Evolutionary conservation across 2,329 filamentous ascomycete genomes (phyloP), one percentile per base, ranked within the genome.

Genomic region (Beauveria varroae): DNA sequence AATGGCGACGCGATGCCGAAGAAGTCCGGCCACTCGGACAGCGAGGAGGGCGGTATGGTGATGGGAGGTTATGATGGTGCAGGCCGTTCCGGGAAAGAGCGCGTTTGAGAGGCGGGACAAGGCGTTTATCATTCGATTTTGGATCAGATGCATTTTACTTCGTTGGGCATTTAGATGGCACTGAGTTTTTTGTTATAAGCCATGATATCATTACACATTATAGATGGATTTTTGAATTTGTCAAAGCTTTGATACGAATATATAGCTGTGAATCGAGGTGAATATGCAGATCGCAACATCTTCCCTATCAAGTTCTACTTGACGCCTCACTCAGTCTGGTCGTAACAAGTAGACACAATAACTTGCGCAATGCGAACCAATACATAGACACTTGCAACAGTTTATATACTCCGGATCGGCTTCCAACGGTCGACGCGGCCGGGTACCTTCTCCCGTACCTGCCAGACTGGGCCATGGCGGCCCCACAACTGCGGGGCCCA

Each of bases 11-110:
- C 62, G 64, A 37, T 22, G 63, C 4, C 53, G 54, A n/a, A n/a
- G 62, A 22, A 64, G 54, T 26, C 66, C 62, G 24, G 14, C 50
- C 24, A 40, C 26, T 63, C 61, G 26, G 60, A 64, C n/a, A 67
- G 71, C 61, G 64, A 57, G 49, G 72, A 73, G 64, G 68, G 54
- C 64, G 64, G 65, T 61, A 40, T 57, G 20, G 1, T 14, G 16
- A 47, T 49, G 55, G 55, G 16, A 16, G 26, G 18, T 7, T 40
- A 57, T 14, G 14, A 30, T 24, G 43, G 43, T 7, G 30, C 16
- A 14, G 26, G 28, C 5, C 34, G 24, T 37, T 20, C 16, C 1
- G 12, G 24, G 16, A 40, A 51, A n/a, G 28, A 20, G 16, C 44
- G 2, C 1, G 18, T 30, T 30, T 20, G 22, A 18, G 18, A 12